Conservation (phyloP, 768 basidiomycete species). For the Suillus spraguei region DNA sequence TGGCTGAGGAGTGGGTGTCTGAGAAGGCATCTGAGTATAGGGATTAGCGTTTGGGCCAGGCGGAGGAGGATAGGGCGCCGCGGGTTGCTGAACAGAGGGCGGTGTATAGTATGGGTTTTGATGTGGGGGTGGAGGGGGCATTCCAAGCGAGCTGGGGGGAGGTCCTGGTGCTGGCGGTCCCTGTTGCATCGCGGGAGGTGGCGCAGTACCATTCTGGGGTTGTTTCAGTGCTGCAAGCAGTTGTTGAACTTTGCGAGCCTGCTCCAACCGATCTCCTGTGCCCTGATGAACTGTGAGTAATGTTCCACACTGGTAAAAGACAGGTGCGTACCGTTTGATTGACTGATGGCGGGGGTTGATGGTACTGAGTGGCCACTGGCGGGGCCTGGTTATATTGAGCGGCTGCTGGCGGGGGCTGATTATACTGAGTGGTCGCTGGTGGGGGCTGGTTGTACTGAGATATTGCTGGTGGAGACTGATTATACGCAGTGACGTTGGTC, state of each 20-base stretch:
- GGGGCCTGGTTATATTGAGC: slow-evolving; percentile 31
- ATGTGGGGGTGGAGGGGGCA: slow-evolving; percentile 34
- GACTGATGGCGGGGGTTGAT: slow-evolving; percentile 25
- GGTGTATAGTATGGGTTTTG: slow-evolving; percentile 43
- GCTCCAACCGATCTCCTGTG: slow-evolving; percentile 81
- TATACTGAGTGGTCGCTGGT: slow-evolving; percentile 26
- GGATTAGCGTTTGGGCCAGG: slow-evolving; percentile 24
- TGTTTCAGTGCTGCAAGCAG: slow-evolving; percentile 81
- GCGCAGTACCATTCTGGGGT: slow-evolving; percentile 43
- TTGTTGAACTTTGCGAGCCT: slow-evolving; percentile 86
- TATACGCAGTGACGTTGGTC: slow-evolving; percentile 26
- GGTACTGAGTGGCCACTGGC: slow-evolving; percentile 20
- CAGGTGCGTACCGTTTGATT: slow-evolving; percentile 34
- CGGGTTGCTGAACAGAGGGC: slow-evolving; percentile 34
- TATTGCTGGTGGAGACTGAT: slow-evolving; percentile 24
- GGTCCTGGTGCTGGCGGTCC: slow-evolving; percentile 35
- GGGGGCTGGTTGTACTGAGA: slow-evolving; percentile 12
- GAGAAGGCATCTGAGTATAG: slow-evolving; percentile 33
- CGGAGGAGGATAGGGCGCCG: slow-evolving; percentile 26
- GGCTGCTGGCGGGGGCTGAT: slow-evolving; percentile 23
- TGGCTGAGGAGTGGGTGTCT: slow-evolving; percentile 32
- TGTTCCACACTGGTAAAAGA: background rate
- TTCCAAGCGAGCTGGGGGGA: slow-evolving; percentile 35
- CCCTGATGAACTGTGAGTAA: slow-evolving; percentile 35
- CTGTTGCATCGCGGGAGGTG: slow-evolving; percentile 17